Evolutionary conservation across 2,329 filamentous ascomycete species (phyloP), one percentile per base, ranked within the genome.

Genomic region (Neoarthrinium moseri): DNA sequence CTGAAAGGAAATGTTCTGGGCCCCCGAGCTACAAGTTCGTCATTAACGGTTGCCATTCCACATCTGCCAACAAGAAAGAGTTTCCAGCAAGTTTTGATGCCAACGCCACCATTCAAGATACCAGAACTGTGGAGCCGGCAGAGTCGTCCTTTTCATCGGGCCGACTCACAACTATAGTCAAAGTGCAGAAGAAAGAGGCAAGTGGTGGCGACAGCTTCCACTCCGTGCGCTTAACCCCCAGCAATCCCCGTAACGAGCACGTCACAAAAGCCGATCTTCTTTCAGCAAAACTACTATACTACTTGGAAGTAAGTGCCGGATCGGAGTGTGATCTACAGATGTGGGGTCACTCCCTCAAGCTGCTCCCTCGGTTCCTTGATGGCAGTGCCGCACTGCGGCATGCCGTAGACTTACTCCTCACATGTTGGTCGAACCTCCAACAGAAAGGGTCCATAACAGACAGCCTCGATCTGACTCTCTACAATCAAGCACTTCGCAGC

Each of bases 11-110:
- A 24, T 62, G 59, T 21, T 61, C 59, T 4, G 59, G 59, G 4
- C 55, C 59, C 11, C 52, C 57, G 20, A 57, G 36, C 36, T 58
- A 44, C 40, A 62, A 62, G 40, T 62, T 62, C 17, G 53, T 55
- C 38, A 54, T 61, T 6, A 62, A 62, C 24, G 59, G 59, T 5
- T 56, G 55, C 27, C 59, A 62, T 20, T 53, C 29, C 44, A 56
- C 36, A 39, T 55, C 40, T 12, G 30, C 27, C 0, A 21, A 24
- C 18, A 22, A 37, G 54, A 52, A 33, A 49, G 56, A 36, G 48
- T 51, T 32, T 46, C 52, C 21, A 29, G 20, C 40, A 30, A 18
- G 42, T 47, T 11, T 36, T 23, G 18, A 21, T 37, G 6, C 34
- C 32, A 7, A 24, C 26, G 5, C 22, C 41, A 8, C 46, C 48